phyloP scores from a whole-genome alignment of 345 rosid genomes.

The Murraya koenigii region DNA sequence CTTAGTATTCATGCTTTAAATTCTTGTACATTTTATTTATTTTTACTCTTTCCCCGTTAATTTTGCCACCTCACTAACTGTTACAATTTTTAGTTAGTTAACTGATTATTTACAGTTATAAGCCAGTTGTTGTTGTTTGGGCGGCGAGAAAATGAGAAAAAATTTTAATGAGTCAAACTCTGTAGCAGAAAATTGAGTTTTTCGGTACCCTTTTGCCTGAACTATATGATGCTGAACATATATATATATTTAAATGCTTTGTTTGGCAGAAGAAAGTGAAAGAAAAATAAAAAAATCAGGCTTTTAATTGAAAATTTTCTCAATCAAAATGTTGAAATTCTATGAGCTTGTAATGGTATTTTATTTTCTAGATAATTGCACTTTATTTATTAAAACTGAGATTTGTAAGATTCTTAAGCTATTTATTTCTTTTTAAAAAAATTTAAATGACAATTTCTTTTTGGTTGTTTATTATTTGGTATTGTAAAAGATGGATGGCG shows the following conservation, averaged over 20 bases:
- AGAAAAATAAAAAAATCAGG: background rate
- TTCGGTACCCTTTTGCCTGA: background rate
- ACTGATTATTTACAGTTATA: background rate
- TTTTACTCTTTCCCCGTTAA: background rate
- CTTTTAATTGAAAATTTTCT: too few species aligned
- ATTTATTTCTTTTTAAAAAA: too few species aligned
- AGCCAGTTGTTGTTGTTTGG: background rate
- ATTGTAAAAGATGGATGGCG: constrained; percentile 41
- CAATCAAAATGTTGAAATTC: too few species aligned
- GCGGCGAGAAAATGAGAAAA: background rate
- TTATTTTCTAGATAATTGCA: too few species aligned
- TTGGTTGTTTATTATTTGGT: background rate
- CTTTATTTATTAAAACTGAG: too few species aligned
- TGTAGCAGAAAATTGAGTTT: background rate
- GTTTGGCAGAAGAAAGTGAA: constrained; percentile 8
- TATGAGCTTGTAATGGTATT: too few species aligned
- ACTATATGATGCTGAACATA: background rate
- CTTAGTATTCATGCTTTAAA: background rate
- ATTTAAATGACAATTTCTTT: background rate
- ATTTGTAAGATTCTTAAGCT: too few species aligned
- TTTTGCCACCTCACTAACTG: background rate
- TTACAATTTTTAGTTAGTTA: background rate
- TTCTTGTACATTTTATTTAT: constrained; percentile 1
- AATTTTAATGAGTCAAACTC: background rate
- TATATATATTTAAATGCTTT: background rate